Evolutionary conservation across 1,139 yeast species (phyloP), one percentile per base, ranked within the genome.

Genomic region (Saccharomyces hybrid): DNA sequence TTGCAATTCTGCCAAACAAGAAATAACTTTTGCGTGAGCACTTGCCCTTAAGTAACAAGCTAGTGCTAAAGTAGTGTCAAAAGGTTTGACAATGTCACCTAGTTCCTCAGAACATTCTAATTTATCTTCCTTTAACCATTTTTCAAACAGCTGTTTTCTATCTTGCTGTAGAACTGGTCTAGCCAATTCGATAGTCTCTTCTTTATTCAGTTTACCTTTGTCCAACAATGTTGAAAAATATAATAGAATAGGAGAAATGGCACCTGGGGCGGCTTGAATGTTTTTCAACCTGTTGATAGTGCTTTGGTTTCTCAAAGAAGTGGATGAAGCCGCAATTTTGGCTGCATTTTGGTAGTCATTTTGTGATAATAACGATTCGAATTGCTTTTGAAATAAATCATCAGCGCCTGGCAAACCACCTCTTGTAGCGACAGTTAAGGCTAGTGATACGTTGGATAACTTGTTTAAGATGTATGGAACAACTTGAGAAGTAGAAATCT

Each of bases 401-500:
- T 93, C 99, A 49, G 98, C 99, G 60, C 99, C 99, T 51, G 96
- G 95, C 71, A 95, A 81, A 1, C 97, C 96, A 67, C 97, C 97
- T 73, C 98, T 87, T 8, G 96, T 83, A 21, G 98, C 95, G 61
- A 95, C 81, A 8, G 93, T 79, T 59, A 95, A 78, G 2, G 98
- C 99, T 66, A 95, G 78, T 29, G 87, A 81, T 31, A 93, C 89
- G 67, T 95, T 93, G 54, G 93, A 83, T 61, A 93, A 79, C 71
- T 89, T 89, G 65, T 86, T 86, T 71, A 93, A 78, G 51, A 95
- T 86, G 71, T 95, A 95, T 50, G 97, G 96, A 58, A 95, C 86
- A 62, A 93, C 83, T 66, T 88, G 88, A 56, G 84, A 86, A 62
- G 84, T 88, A 50, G 96, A 81, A 55, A 95, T 81, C 68, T 95